These are phyloP conservation scores for Apocynum venetum DNA, from an alignment of 257 asterid genomes.

Conservation along the genomic window DNA sequence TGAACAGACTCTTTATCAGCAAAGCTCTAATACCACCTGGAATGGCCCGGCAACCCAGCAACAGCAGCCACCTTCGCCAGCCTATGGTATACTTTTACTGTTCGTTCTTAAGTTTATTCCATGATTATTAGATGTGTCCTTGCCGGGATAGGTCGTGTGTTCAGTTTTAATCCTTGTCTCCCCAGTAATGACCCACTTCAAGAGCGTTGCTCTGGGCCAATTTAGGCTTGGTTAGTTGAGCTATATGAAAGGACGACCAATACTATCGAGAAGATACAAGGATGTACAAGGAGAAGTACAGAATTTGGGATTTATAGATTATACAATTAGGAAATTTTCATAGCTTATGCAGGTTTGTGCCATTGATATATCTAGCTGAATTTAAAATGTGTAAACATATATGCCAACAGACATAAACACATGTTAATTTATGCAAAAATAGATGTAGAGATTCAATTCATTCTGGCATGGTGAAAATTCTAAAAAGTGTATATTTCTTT, in stretches of 20 bases:
- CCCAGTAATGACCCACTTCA: not conserved
- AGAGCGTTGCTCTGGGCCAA: not conserved
- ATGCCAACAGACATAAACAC: not conserved
- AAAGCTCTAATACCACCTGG: conserved; percentile 59
- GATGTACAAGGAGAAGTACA: not conserved
- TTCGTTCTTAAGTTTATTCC: not conserved
- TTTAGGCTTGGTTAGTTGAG: not conserved
- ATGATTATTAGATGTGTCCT: not conserved
- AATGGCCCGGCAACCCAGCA: conserved; percentile 56
- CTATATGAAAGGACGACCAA: not conserved
- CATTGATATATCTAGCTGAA: not conserved
- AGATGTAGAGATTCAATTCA: not conserved
- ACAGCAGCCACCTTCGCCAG: conserved; percentile 72
- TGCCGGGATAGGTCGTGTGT: not conserved
- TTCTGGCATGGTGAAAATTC: not conserved
- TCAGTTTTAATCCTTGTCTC: not conserved
- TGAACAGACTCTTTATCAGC: conserved; percentile 49
- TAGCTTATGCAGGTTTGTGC: not conserved
- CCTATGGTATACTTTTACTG: conserved; percentile 43
- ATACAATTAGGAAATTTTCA: not conserved
- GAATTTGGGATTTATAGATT: not conserved
- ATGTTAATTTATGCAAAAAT: not conserved
- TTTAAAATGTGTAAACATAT: too few relatives aligned
- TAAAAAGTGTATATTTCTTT: not conserved
- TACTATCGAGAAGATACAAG: not conserved